Evolutionary conservation across 164 flowering plant species (phyloP).

Genomic region (Nymphaea colorata): DNA sequence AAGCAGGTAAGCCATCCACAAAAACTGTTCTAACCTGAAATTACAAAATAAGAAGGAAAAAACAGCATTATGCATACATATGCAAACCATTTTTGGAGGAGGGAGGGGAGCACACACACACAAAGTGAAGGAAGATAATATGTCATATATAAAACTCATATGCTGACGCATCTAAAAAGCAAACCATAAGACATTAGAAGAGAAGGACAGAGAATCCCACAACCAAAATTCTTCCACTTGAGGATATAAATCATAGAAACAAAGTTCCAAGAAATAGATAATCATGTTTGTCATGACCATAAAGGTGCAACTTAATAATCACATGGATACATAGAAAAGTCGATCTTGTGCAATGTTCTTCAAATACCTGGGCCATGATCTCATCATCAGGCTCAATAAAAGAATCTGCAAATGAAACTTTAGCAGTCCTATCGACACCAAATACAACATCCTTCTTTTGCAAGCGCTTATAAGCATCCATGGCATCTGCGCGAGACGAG

Average conservation of each 20-base stretch:
- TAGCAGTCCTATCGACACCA: constrained; percentile 87
- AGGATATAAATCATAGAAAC: neutral
- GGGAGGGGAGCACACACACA: neutral
- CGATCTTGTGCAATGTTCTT: neutral
- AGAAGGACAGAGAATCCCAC: neutral
- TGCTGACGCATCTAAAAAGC: too few relatives aligned
- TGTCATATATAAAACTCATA: too few relatives aligned
- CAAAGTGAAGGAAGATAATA: too few relatives aligned
- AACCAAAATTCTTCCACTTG: neutral
- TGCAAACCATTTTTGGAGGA: neutral
- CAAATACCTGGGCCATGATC: constrained; percentile 83
- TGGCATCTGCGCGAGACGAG: constrained; percentile 82
- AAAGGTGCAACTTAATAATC: neutral
- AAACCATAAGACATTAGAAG: too few relatives aligned
- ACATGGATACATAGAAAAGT: too few relatives aligned
- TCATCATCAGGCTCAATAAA: constrained; percentile 93
- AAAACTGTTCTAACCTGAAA: constrained; percentile 86
- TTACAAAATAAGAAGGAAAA: neutral
- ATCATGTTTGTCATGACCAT: neutral
- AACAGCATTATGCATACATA: neutral
- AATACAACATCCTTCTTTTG: constrained; percentile 77
- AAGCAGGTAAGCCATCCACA: constrained; percentile 77
- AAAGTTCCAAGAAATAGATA: neutral
- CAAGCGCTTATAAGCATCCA: constrained; percentile 86
- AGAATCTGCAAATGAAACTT: constrained; percentile 94